These are phyloP conservation scores for Leptodermis oblonga DNA, from an alignment of 257 asterid genomes.

Conservation along the genomic window DNA sequence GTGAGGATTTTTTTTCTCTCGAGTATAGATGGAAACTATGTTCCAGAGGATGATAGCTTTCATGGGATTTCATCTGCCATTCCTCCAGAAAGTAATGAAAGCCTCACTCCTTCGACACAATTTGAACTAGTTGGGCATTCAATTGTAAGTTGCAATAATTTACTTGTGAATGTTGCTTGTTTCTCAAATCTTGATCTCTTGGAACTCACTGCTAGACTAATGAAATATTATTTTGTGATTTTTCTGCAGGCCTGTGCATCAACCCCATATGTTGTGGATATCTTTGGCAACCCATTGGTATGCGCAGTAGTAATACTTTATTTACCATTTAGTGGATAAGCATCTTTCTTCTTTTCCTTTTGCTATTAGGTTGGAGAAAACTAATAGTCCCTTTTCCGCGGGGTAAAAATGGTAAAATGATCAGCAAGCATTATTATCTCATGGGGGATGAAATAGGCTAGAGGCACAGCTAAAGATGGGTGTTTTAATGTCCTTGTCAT, in stretches of 20 bases:
- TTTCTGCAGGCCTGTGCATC: slow-evolving; percentile 54
- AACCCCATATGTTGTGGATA: slow-evolving; percentile 59
- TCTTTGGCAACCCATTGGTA: slow-evolving; percentile 85
- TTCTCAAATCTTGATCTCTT: slow-evolving; percentile 3
- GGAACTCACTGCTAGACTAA: background rate
- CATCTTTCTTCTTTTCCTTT: background rate
- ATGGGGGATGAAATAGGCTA: background rate
- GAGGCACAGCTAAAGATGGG: background rate
- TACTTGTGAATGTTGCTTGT: slow-evolving; percentile 2
- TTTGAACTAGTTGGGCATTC: slow-evolving; percentile 72
- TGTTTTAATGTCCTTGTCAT: background rate
- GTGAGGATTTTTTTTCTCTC: slow-evolving; percentile 22
- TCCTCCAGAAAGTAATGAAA: slow-evolving; percentile 43
- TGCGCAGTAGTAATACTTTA: slow-evolving; percentile 9
- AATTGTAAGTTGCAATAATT: slow-evolving; percentile 42
- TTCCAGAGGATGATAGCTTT: slow-evolving; percentile 29
- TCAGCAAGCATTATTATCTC: background rate
- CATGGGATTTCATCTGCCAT: slow-evolving; percentile 42
- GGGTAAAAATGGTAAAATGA: background rate
- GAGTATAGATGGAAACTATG: slow-evolving; percentile 43
- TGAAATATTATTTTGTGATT: background rate
- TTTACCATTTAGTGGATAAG: background rate
- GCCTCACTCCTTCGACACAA: slow-evolving; percentile 49
- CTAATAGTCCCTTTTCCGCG: background rate
- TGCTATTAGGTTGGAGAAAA: background rate